Conservation (phyloP, 208 protist species). For the Leishmania arabica region DNA sequence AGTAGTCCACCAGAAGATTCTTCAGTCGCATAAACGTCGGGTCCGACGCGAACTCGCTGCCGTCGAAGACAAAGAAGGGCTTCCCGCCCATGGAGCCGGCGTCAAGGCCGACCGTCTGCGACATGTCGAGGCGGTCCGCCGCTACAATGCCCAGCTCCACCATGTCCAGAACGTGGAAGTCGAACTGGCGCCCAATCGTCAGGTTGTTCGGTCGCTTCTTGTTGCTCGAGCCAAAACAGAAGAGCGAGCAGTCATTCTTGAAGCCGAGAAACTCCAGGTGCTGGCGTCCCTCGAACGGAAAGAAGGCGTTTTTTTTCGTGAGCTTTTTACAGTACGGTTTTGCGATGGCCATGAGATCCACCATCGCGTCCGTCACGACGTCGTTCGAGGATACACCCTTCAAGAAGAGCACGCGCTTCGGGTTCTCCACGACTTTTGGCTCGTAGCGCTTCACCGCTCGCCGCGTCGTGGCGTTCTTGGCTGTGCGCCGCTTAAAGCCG, state of each 20-base stretch:
- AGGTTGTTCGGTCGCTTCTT: conserved; percentile 93
- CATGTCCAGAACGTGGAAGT: conserved; percentile 93
- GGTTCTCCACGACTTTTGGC: conserved; percentile 87
- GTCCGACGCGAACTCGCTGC: conserved; percentile 72
- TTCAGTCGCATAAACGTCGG: conserved; percentile 77
- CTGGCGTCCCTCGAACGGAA: conserved; percentile 84
- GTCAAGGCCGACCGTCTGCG: conserved; percentile 44
- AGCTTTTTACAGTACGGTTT: conserved; percentile 83
- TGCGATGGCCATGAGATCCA: conserved; percentile 75
- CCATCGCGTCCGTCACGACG: conserved; percentile 73
- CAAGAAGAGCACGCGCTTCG: conserved; percentile 81
- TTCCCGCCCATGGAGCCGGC: conserved; percentile 75
- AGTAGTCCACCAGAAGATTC: conserved; percentile 87
- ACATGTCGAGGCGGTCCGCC: conserved; percentile 75
- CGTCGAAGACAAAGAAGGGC: conserved; percentile 90
- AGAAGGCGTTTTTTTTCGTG: conserved; percentile 84
- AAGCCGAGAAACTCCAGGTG: conserved; percentile 90
- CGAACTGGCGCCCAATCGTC: conserved; percentile 84
- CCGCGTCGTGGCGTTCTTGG: conserved; percentile 68
- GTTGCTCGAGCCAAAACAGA: conserved; percentile 84
- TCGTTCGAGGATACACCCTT: conserved; percentile 62
- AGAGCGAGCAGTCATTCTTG: conserved; percentile 93
- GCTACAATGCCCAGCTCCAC: conserved; percentile 85
- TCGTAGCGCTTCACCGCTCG: conserved; percentile 84
- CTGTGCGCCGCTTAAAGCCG: conserved; percentile 72